Conservation (phyloP, 257 asterid species). For the Nyctanthes arbortristis region DNA sequence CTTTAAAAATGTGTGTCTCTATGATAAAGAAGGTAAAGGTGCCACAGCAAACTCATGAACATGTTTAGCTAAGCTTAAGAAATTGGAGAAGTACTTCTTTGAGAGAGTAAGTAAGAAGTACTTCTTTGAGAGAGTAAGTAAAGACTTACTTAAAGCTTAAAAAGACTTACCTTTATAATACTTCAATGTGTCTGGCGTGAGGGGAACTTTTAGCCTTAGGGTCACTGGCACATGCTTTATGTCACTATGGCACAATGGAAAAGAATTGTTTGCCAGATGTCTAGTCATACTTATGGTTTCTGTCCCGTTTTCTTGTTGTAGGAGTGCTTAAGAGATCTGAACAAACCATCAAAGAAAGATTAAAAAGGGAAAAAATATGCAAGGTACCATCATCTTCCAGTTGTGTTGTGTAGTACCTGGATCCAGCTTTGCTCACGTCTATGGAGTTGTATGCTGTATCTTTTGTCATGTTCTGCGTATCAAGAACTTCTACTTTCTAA, state of each 20-base stretch:
- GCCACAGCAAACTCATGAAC: slow-evolving; percentile 9
- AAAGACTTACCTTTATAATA: not conserved
- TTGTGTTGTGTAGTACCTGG: slow-evolving; percentile 17
- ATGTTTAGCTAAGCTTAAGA: not conserved
- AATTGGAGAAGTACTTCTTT: not conserved
- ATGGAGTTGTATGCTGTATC: slow-evolving; percentile 3
- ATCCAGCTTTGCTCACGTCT: not conserved
- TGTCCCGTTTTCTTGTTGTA: slow-evolving; percentile 29
- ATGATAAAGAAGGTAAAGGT: slow-evolving; percentile 78
- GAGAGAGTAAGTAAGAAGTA: not conserved
- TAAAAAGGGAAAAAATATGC: slow-evolving; percentile 39
- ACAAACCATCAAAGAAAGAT: slow-evolving; percentile 53
- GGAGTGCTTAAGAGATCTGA: slow-evolving; percentile 82
- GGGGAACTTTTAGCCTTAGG: not conserved
- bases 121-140: not conserved
- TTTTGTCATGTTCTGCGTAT: slow-evolving; percentile 5
- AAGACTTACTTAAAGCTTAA: not conserved
- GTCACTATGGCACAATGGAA: not conserved
- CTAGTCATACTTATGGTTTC: slow-evolving; percentile 18
- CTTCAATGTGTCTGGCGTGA: not conserved
- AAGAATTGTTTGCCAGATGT: slow-evolving; percentile 13
- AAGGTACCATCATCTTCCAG: slow-evolving; percentile 47
- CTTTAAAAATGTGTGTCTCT: slow-evolving; percentile 66
- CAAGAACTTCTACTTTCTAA: no score
- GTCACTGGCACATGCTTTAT: not conserved